These are phyloP conservation scores for Porogramme epimiltina DNA, from an alignment of 1,284 basidiomycete genomes.

Conservation along the genomic window DNA sequence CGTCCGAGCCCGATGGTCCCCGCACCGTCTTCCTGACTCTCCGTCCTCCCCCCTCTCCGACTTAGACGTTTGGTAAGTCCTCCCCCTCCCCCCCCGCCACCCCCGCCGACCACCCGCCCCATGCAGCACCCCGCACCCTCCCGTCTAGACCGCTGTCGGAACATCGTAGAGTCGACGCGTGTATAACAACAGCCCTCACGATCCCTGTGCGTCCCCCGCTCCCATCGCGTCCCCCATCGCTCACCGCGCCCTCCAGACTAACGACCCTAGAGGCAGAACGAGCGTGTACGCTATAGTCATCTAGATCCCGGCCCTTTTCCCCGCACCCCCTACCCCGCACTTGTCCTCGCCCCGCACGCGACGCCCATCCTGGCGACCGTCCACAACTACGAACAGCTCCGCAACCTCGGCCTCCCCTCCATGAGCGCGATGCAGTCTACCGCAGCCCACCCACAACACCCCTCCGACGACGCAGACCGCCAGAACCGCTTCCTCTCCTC, in stretches of 20 bases:
- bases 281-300: slow-evolving; percentile 23
- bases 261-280: slow-evolving; percentile 28
- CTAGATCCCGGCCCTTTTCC: slow-evolving; percentile 16
- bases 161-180: slow-evolving; percentile 25
- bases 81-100: slow-evolving; percentile 9
- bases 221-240: slow-evolving; percentile 4
- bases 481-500: slow-evolving; percentile 57
- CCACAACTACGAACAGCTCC: slow-evolving; percentile 30
- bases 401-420: slow-evolving; percentile 26
- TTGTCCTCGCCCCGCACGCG: slow-evolving; percentile 15
- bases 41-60: slow-evolving; percentile 3
- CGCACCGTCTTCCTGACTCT: slow-evolving; percentile 10
- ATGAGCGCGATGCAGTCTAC: slow-evolving; percentile 29
- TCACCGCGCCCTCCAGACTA: slow-evolving; percentile 17
- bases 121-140: slow-evolving; percentile 14
- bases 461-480: slow-evolving; percentile 42
- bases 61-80: slow-evolving; percentile 21
- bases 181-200: slow-evolving; percentile 24
- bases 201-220: slow-evolving; percentile 15
- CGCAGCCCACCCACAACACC: slow-evolving; percentile 31
- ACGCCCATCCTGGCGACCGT: slow-evolving; percentile 30
- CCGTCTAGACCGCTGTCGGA: slow-evolving; percentile 25
- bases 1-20: slow-evolving; percentile 5
- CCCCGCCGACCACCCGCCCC: neutral
- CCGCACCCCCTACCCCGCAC: slow-evolving; percentile 11